Evolutionary conservation across 345 rosid species (phyloP).

Genomic region (Bruguiera gymnorhiza): DNA sequence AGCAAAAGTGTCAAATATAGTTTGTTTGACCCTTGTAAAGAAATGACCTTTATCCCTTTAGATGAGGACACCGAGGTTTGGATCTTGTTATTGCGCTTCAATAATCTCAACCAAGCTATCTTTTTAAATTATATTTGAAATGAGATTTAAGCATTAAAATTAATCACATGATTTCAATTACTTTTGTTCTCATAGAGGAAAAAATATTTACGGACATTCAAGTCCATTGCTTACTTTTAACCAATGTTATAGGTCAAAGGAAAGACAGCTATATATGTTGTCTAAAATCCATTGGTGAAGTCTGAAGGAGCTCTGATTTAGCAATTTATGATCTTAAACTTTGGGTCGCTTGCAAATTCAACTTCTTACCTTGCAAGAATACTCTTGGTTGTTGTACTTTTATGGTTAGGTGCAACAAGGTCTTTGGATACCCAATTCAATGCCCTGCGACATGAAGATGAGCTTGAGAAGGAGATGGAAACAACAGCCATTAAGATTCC

Average conservation of each 20-base stretch:
- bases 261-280: constrained; percentile 92
- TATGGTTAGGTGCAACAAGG: constrained; percentile 84
- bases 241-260: constrained; percentile 68
- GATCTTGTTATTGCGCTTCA: background rate
- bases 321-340: constrained; percentile 94
- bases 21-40: constrained; percentile 97
- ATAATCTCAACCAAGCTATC: background rate
- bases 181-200: too few relatives aligned
- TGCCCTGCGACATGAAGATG: constrained; percentile 74
- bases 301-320: constrained; percentile 95
- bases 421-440: constrained; percentile 81
- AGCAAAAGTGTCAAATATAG: constrained; percentile 99
- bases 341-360: constrained; percentile 89
- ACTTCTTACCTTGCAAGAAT: constrained; percentile 93
- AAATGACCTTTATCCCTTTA: constrained; percentile 94
- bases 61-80: constrained; percentile 95
- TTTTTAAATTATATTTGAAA: background rate
- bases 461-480: constrained; percentile 95
- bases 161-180: too few relatives aligned
- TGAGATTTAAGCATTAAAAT: too few relatives aligned
- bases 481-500: constrained; percentile 76
- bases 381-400: constrained; percentile 70
- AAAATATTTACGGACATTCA: too few relatives aligned
- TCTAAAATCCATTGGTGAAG: constrained; percentile 88
- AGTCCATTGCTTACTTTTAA: background rate